Evolutionary conservation across 108 stramenopile species (phyloP), one percentile per base, ranked within the genome.

Genomic region (Cyclotella choctawhatcheeana): DNA sequence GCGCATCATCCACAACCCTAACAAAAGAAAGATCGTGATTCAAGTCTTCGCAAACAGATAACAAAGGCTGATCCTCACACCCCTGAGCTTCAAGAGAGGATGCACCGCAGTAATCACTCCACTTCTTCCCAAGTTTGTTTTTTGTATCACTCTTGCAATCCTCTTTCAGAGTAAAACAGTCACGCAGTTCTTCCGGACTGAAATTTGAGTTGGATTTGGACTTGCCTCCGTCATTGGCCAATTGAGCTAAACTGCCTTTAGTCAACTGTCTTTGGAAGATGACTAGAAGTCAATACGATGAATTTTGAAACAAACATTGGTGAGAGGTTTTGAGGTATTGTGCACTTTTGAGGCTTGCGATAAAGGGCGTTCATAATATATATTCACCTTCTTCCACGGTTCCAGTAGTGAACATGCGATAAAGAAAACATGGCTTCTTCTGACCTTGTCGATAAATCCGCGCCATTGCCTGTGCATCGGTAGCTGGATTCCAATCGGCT

Each of bases 371-470:
- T n/a, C n/a, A n/a, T n/a, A n/a, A n/a, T n/a, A n/a, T n/a, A n/a
- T n/a, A n/a, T n/a, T n/a, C n/a, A 60, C 59, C 59, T 60, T 93
- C 92, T 72, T 92, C 90, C 6, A 93, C 75, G 5, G 93, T 95
- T 2, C 93, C 94, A 35, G 91, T 72, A 10, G 89, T 86, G 47
- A 94, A 88, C 54, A 94, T 65, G 30, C 95, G 79, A 66, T 96
- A 96, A 40, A 97, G 88, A 71, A 54, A 84, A 67, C 87, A 88
- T 10, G 77, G 82, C 67, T 90, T 88, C 29, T 59, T 85, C 68
- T 97, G 97, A n/a, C 97, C 97, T 50, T 89, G 85, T 18, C 97
- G 72, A 76, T 92, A 93, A 24, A 95, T 70, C 21, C 94, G 71
- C 17, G 89, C 97, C 85, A 90, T 90, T 12, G 94, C 95, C 64